Evolutionary conservation across 2,329 filamentous ascomycete species (phyloP).

Genomic region (Endothia cerciana): DNA sequence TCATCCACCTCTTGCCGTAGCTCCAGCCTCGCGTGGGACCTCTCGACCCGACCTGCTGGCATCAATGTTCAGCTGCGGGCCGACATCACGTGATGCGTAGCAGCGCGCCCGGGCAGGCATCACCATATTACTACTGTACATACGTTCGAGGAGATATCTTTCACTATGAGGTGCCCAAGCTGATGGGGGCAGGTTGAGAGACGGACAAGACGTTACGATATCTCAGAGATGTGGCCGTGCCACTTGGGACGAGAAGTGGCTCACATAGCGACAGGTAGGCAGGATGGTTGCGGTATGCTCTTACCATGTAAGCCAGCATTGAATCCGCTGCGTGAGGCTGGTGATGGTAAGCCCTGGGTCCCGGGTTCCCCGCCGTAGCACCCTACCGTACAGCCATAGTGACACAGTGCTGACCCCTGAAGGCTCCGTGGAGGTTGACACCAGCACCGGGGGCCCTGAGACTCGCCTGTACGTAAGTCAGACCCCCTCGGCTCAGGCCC

Average conservation of each 20-base stretch:
- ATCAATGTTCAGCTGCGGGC: neutral
- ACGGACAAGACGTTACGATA: too few relatives aligned
- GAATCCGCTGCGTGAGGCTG: neutral
- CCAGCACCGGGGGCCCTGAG: neutral
- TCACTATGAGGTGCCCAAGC: neutral
- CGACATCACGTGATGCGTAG: neutral
- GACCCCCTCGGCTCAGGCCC: neutral
- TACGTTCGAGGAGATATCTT: neutral
- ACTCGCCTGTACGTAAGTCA: constrained; percentile 1
- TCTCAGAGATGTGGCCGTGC: neutral
- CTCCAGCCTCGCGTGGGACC: constrained; percentile 7
- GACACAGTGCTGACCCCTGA: neutral
- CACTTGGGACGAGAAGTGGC: neutral
- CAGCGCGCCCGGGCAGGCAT: neutral
- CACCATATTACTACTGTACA: neutral
- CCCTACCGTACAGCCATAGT: neutral
- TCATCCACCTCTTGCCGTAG: constrained; percentile 7
- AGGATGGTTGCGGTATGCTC: too few relatives aligned
- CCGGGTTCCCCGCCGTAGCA: neutral
- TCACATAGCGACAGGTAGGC: too few relatives aligned
- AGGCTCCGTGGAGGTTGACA: neutral
- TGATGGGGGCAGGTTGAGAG: neutral
- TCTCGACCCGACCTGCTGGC: neutral
- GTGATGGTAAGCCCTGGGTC: neutral
- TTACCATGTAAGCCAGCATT: neutral